A percentile compares a stretch with the other conserved stretches of the same genome.
Conservation (phyloP, 2,329 filamentous ascomycete species). For the Pseudopithomyces maydicus region DNA sequence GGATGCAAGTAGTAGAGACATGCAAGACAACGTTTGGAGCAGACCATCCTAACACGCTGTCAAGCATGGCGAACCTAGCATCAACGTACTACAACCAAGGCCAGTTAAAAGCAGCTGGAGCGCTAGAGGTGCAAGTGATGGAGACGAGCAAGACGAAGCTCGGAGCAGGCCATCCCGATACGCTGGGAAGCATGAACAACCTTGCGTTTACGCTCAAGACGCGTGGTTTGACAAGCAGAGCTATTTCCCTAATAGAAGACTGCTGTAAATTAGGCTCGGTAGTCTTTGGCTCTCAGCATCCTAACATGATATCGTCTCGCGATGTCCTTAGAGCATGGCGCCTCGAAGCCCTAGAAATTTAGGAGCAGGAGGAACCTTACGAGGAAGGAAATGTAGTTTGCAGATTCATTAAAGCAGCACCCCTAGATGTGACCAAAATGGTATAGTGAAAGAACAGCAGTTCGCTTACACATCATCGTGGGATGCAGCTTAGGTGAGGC, state of each 20-base stretch:
- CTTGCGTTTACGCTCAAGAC: neutral
- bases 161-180: neutral
- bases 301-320: neutral
- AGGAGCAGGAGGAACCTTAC: neutral
- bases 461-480: neutral
- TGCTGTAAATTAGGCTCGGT: neutral
- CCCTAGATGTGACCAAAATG: too few species aligned
- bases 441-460: neutral
- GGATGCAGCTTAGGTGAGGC: neutral
- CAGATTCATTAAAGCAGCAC: neutral
- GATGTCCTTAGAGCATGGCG: neutral
- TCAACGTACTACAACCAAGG: neutral
- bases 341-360: neutral
- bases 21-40: conserved; percentile 7
- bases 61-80: neutral
- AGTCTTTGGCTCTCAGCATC: neutral
- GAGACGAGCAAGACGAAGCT: conserved; percentile 4
- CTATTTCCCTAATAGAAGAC: neutral
- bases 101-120: neutral
- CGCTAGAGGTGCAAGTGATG: neutral
- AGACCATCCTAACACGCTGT: neutral
- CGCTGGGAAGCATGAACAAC: neutral
- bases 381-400: neutral
- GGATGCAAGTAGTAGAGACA: neutral
- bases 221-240: neutral